Percentiles rank a stretch among this genome's conserved stretches.
These are phyloP conservation scores for Lagerstroemia fauriei DNA, from an alignment of 441 rosid species.

Conservation along the genomic window DNA sequence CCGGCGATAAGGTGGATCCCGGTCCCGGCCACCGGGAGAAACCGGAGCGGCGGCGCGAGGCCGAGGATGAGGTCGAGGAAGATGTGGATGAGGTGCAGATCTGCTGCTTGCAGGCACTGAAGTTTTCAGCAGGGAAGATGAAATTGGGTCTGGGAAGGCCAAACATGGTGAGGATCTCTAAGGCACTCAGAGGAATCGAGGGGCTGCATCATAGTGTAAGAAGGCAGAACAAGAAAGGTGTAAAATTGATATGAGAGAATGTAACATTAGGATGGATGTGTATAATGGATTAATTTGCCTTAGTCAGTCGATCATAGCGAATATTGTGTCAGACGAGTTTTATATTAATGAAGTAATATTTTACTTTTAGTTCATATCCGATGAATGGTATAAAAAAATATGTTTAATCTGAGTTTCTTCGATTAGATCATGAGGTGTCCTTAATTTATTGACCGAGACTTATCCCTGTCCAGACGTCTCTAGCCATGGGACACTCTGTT, in stretches of 20 bases:
- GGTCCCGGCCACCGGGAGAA: background rate
- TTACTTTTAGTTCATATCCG: too few species aligned
- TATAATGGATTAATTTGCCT: background rate
- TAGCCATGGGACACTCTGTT: too few species aligned
- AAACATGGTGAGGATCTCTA: slow-evolving; percentile 10
- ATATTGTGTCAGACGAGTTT: background rate
- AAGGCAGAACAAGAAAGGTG: background rate
- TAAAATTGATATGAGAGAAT: background rate
- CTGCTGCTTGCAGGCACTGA: slow-evolving; percentile 19
- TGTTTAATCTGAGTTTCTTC: too few species aligned
- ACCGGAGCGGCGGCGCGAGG: background rate
- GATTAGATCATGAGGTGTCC: too few species aligned
- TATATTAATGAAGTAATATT: background rate
- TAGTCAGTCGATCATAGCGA: too few species aligned
- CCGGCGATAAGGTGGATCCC: too few species aligned
- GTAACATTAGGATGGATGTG: background rate
- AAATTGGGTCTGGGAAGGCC: background rate
- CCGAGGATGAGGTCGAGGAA: background rate
- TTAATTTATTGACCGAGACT: too few species aligned
- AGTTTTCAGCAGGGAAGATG: slow-evolving; percentile 24
- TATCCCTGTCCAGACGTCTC: too few species aligned
- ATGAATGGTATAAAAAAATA: too few species aligned
- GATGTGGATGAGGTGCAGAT: background rate
- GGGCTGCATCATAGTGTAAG: slow-evolving; percentile 12
- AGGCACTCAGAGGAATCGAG: slow-evolving; percentile 18